Percentiles rank a stretch among this genome's conserved stretches.
Conservation (phyloP, 805 yeast species). For the Saturnispora silvae region DNA sequence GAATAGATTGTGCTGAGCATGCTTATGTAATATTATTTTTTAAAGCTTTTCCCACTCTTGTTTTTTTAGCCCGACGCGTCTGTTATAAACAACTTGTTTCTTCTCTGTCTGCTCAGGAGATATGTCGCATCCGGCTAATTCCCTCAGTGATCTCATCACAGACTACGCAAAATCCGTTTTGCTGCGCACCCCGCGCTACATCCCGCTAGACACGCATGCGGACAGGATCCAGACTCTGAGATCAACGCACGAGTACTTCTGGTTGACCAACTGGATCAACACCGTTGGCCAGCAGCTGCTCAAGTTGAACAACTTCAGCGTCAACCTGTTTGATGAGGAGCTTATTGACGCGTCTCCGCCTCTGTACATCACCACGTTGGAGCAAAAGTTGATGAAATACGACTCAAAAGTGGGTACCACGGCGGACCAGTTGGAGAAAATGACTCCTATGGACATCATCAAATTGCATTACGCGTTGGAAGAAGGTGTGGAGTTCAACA, state of each 20-base stretch:
- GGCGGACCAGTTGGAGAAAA: neutral
- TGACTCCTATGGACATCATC: neutral
- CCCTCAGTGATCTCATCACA: conserved; percentile 21
- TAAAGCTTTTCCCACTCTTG: neutral
- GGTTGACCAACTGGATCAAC: conserved; percentile 7
- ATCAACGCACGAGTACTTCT: conserved; percentile 3
- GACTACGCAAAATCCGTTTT: conserved; percentile 29
- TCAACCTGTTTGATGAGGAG: conserved; percentile 53
- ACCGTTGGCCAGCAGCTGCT: conserved; percentile 21
- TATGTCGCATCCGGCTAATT: conserved; percentile 25
- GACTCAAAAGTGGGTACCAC: too few species aligned
- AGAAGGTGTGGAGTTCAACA: neutral
- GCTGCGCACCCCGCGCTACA: conserved; percentile 29
- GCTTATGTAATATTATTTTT: neutral
- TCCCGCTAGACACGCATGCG: conserved; percentile 29
- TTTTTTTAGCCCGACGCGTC: too few species aligned
- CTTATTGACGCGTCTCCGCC: conserved; percentile 36
- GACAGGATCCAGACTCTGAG: conserved; percentile 1
- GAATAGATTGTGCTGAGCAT: neutral
- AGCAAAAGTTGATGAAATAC: conserved; percentile 28
- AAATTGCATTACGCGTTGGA: neutral
- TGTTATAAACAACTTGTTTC: too few species aligned
- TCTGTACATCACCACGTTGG: conserved; percentile 32
- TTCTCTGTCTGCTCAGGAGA: too few species aligned
- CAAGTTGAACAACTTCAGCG: conserved; percentile 44